These are phyloP conservation scores for Myochromella boudieri DNA, from an alignment of 768 basidiomycete species.

Conservation along the genomic window DNA sequence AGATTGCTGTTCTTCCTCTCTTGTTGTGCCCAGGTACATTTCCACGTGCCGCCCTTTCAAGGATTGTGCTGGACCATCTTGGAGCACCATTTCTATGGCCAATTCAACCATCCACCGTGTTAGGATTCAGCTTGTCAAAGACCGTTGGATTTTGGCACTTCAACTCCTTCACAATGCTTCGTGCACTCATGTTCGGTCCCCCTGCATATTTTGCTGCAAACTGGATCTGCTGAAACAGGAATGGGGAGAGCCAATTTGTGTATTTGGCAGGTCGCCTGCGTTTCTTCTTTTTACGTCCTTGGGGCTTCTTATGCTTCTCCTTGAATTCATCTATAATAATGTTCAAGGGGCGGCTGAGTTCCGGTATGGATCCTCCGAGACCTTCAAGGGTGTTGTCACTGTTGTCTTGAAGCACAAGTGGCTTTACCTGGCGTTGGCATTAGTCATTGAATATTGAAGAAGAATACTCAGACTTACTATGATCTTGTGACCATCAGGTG, in stretches of 20 bases:
- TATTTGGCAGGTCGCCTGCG: neutral
- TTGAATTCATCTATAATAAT: neutral
- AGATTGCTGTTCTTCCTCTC: conserved; percentile 18
- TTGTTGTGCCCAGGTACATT: conserved; percentile 12
- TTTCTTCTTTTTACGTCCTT: neutral
- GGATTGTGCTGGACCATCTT: conserved; percentile 18
- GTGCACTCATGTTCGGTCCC: conserved; percentile 14
- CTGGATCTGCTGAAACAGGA: conserved; percentile 3
- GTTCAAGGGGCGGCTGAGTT: conserved; percentile 13
- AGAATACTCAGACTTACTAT: conserved; percentile 7
- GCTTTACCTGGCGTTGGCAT: neutral
- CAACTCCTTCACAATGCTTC: conserved; percentile 16
- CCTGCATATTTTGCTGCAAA: conserved; percentile 11
- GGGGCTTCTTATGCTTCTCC: conserved; percentile 3
- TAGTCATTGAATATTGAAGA: neutral
- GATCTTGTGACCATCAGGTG: conserved; percentile 12
- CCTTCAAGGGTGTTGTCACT: too few species aligned
- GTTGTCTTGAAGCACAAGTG: neutral
- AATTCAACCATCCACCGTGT: conserved; percentile 25
- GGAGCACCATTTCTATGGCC: conserved; percentile 17
- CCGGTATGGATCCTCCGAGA: conserved; percentile 6
- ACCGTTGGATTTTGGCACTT: conserved; percentile 12
- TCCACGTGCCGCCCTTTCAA: conserved; percentile 9
- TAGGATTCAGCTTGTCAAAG: conserved; percentile 18
- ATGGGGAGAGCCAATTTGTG: conserved; percentile 10